A percentile compares a stretch with the other conserved stretches of the same genome.
Evolutionary conservation across 208 protist species (phyloP).

Genomic region (Naegleria fowleri): DNA sequence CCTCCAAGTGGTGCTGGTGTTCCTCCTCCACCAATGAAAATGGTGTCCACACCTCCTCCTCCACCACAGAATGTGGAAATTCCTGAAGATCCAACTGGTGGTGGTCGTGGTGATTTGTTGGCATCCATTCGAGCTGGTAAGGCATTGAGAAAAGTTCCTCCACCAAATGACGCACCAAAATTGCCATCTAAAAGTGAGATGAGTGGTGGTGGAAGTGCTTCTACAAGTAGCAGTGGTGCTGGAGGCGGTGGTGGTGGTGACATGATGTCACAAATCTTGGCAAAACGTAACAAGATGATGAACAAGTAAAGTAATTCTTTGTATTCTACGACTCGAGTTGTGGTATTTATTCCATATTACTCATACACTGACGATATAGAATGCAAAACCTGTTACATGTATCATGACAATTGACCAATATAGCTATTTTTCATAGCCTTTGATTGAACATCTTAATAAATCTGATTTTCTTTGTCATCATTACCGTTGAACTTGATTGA

Average conservation of each 20-base stretch:
- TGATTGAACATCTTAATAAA: too few relatives aligned
- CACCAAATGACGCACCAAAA: background rate
- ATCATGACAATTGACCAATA: too few relatives aligned
- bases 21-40: background rate
- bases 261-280: background rate
- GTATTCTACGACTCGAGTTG: too few relatives aligned
- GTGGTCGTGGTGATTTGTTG: background rate
- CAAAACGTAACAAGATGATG: background rate
- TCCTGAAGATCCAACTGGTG: background rate
- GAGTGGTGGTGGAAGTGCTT: background rate
- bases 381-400: too few relatives aligned
- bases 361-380: too few relatives aligned
- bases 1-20: background rate
- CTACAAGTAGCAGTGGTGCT: background rate
- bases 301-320: background rate
- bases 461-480: too few relatives aligned
- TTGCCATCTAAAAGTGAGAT: background rate
- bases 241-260: conserved; percentile 18
- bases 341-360: too few relatives aligned
- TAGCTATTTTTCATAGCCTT: too few relatives aligned
- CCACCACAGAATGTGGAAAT: background rate
- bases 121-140: background rate
- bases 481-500: too few relatives aligned
- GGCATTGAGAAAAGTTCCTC: background rate
- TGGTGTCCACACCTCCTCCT: background rate